Evolutionary conservation across 2,329 filamentous ascomycete species (phyloP), one percentile per base, ranked within the genome.

Genomic region (Aureobasidium subglaciale): DNA sequence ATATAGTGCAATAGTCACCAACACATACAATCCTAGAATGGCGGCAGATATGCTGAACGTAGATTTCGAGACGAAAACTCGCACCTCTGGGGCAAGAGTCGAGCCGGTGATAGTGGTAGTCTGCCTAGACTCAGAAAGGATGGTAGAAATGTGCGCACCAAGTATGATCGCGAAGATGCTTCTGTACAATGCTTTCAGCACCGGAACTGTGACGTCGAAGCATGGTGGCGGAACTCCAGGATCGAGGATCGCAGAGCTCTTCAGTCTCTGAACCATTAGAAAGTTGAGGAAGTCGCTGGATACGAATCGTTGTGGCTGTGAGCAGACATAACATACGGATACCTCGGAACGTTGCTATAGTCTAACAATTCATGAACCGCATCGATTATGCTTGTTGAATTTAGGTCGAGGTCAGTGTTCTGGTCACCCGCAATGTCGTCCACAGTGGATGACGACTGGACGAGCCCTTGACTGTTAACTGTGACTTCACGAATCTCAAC

Each of bases 251-350:
- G 59, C 45, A 1, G 64, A 66, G 3, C 61, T 67, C 2, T 73
- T 71, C 0, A 45, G 61, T 0, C 52, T 22, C 0, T 67, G 37
- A 1, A 63, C 62, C 0, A 79, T 59, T n/a, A 82, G 68, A 29
- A 80, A 74, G 45, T 75, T 78, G 27, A 76, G 63, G 67, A 73
- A 79, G 37, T 78, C 75, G 0, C 60, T 62, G 76, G 65, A 1
- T 71, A 63, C 0, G 67, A 72, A 40, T 78, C 71, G 55, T 78
- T 80, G 59, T 81, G 80, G 73, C 74, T 60, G 62, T 65, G 0
- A 49, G 60, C 58, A 20, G 11, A 16, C 11, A 8, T 16, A 9
- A 25, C 18, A 34, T 38, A 38, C 5, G 24, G 34, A 34, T 54
- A 29, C 16, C 34, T 5, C 5, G 35, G 34, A 25, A 16, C 8